Conservation (phyloP, 768 basidiomycete species). For the Russula compacta region DNA sequence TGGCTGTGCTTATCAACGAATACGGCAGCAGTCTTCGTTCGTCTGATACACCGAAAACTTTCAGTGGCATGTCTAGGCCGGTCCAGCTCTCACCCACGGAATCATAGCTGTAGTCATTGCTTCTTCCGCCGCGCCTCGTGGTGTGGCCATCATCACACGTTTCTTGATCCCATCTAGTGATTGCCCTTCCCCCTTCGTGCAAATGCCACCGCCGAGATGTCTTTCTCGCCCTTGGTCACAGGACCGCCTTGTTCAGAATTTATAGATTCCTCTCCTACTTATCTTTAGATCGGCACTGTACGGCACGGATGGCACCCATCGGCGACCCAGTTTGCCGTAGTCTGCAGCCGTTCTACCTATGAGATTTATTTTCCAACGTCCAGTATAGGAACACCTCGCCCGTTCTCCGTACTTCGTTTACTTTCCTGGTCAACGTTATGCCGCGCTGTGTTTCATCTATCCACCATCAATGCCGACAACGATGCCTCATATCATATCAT, state of each 20-base stretch:
- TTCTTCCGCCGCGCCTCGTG: constrained; percentile 2
- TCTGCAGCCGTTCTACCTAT: neutral
- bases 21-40: neutral
- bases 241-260: neutral
- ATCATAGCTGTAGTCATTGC: neutral
- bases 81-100: neutral
- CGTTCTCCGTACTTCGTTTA: neutral
- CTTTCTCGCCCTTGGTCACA: neutral
- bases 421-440: neutral
- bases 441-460: neutral
- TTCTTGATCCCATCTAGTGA: constrained; percentile 2
- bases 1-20: neutral
- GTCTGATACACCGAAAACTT: neutral
- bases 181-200: neutral
- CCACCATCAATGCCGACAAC: neutral
- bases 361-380: neutral
- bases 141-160: constrained; percentile 10
- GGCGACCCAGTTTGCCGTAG: neutral
- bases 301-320: neutral
- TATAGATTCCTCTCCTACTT: neutral
- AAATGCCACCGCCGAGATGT: neutral
- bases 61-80: constrained; percentile 3
- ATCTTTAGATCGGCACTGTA: neutral
- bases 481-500: neutral
- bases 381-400: neutral